phyloP scores from a whole-genome alignment of 805 yeast species.

The Ogataea naganishii region DNA sequence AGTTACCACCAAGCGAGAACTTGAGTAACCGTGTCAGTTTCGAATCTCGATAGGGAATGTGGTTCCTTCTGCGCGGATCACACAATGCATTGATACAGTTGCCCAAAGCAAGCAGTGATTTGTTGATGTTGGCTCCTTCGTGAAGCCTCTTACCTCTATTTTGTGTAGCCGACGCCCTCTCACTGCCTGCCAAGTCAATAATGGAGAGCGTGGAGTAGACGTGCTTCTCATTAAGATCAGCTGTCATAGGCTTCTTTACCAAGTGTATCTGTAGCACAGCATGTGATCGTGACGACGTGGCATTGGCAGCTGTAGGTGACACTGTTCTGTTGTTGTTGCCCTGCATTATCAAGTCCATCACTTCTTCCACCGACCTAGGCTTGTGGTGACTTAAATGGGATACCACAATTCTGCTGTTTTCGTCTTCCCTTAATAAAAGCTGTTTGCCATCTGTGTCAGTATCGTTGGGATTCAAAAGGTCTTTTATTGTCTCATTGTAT shows the following conservation, averaged over 20 bases:
- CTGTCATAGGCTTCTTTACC: slow-evolving; percentile 45
- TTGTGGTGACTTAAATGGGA: slow-evolving; percentile 57
- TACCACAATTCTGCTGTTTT: slow-evolving; percentile 55
- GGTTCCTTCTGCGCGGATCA: slow-evolving; percentile 56
- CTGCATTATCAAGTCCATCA: slow-evolving; percentile 62
- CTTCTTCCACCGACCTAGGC: slow-evolving; percentile 59
- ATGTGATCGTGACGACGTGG: slow-evolving; percentile 86
- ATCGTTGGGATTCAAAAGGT: slow-evolving; percentile 60
- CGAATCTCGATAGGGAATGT: slow-evolving; percentile 87
- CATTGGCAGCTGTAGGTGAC: slow-evolving; percentile 87
- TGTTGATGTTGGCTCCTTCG: slow-evolving; percentile 93
- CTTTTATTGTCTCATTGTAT: slow-evolving; percentile 84
- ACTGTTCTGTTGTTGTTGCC: slow-evolving; percentile 76
- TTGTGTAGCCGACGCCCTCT: slow-evolving; percentile 83
- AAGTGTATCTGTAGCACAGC: slow-evolving; percentile 84
- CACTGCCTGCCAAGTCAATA: slow-evolving; percentile 93
- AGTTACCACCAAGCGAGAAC: slow-evolving; percentile 88
- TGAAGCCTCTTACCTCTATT: slow-evolving; percentile 73
- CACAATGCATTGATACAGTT: slow-evolving; percentile 91
- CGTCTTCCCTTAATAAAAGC: slow-evolving; percentile 64
- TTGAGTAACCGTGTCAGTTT: slow-evolving; percentile 80
- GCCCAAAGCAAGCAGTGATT: slow-evolving; percentile 81
- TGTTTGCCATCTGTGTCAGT: slow-evolving; percentile 29
- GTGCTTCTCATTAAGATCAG: slow-evolving; percentile 58
- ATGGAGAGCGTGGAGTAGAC: slow-evolving; percentile 75